These are phyloP conservation scores for Colletotrichum trifolii DNA, from an alignment of 2,329 filamentous ascomycete species.

Conservation along the genomic window DNA sequence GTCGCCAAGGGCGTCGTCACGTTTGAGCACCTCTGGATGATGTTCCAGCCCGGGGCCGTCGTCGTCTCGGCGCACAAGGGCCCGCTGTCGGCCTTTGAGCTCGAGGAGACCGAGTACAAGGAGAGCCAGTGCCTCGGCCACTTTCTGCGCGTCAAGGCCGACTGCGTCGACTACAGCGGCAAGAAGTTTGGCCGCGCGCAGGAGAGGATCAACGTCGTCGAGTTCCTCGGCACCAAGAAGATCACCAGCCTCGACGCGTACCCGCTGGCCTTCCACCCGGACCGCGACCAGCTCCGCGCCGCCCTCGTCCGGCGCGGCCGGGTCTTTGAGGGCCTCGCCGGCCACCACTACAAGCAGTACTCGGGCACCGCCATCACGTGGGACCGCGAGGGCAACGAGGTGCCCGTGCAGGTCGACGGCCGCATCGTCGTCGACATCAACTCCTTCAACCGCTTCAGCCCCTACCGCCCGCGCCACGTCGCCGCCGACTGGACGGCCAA, in stretches of 20 bases:
- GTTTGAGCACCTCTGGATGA: constrained; percentile 64
- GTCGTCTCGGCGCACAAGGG: constrained; percentile 53
- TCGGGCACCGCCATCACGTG: constrained; percentile 51
- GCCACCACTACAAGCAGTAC: constrained; percentile 61
- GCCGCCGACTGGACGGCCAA: constrained; percentile 46
- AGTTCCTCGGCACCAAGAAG: constrained; percentile 56
- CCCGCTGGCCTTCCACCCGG: constrained; percentile 57
- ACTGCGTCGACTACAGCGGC: constrained; percentile 61
- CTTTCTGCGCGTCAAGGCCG: constrained; percentile 51
- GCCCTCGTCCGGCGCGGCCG: constrained; percentile 54
- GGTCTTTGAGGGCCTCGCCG: constrained; percentile 57
- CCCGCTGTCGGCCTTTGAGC: constrained; percentile 52
- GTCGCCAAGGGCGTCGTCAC: constrained; percentile 64
- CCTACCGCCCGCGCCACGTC: constrained; percentile 44
- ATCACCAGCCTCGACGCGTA: constrained; percentile 57
- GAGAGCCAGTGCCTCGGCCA: constrained; percentile 49
- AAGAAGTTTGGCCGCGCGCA: constrained; percentile 55
- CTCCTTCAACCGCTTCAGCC: constrained; percentile 51
- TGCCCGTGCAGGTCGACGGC: constrained; percentile 42
- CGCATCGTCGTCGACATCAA: constrained; percentile 53
- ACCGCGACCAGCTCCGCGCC: constrained; percentile 47
- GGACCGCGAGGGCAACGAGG: constrained; percentile 46
- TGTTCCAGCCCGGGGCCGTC: constrained; percentile 60
- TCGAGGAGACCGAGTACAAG: constrained; percentile 50
- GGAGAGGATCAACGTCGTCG: constrained; percentile 48